Conservation (phyloP, 805 yeast genomes). For the Kuraishia floccosa region DNA sequence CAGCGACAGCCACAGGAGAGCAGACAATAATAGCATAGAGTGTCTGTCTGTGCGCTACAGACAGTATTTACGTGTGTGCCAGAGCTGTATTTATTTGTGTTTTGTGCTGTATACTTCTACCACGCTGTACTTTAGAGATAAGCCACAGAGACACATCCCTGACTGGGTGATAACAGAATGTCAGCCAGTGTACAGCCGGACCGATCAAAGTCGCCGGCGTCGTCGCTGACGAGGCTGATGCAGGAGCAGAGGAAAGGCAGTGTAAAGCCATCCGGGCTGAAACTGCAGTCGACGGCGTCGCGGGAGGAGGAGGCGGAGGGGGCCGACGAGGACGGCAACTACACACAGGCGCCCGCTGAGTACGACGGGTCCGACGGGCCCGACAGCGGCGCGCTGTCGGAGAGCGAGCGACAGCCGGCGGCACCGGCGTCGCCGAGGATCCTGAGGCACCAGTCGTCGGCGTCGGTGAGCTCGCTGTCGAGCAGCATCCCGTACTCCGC, state of each 20-base stretch:
- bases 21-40: too few relatives aligned
- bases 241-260: conserved; percentile 14
- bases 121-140: too few relatives aligned
- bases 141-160: too few relatives aligned
- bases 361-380: too few relatives aligned
- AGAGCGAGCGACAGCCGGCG: background rate
- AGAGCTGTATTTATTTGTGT: too few relatives aligned
- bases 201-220: conserved; percentile 7
- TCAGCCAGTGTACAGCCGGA: too few relatives aligned
- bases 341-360: too few relatives aligned
- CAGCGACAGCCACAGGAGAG: too few relatives aligned
- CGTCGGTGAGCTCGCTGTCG: conserved; percentile 32
- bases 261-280: conserved; percentile 8
- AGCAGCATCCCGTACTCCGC: conserved; percentile 60
- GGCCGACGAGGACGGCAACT: conserved; percentile 9
- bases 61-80: too few relatives aligned
- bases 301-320: conserved; percentile 21
- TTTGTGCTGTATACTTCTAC: too few relatives aligned
- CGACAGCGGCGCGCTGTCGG: background rate
- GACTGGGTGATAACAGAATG: too few relatives aligned
- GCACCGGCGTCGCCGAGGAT: background rate
- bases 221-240: conserved; percentile 21
- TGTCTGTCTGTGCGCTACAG: too few relatives aligned
- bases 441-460: conserved; percentile 8
- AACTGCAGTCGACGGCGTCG: conserved; percentile 21